These are phyloP conservation scores for Boletus sensibilis DNA, from an alignment of 768 basidiomycete species.

Conservation along the genomic window DNA sequence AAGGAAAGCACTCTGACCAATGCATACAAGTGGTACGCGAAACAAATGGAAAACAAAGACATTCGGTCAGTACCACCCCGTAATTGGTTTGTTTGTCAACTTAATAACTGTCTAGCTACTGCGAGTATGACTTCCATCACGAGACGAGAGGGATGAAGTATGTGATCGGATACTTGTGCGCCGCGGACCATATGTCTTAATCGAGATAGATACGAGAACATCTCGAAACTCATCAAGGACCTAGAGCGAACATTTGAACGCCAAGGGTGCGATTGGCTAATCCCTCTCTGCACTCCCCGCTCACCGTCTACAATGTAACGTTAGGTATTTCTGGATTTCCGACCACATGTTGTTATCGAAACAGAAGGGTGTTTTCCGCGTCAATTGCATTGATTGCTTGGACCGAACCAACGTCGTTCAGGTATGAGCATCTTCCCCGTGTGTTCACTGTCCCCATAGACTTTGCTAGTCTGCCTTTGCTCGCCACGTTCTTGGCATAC, in stretches of 20 bases:
- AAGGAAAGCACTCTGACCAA: constrained; percentile 80
- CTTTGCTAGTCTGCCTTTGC: constrained; percentile 81
- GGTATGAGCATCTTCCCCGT: constrained; percentile 38
- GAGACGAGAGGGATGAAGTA: constrained; percentile 96
- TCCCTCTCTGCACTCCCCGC: background rate
- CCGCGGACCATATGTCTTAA: background rate
- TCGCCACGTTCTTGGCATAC: constrained; percentile 72
- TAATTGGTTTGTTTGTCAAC: background rate
- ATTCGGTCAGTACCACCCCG: constrained; percentile 46
- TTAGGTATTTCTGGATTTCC: constrained; percentile 81
- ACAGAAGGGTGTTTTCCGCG: constrained; percentile 84
- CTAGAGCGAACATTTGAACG: constrained; percentile 73
- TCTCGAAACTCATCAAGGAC: constrained; percentile 68
- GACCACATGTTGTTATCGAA: constrained; percentile 66
- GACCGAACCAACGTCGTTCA: constrained; percentile 95
- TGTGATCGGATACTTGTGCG: constrained; percentile 21
- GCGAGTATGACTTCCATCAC: constrained; percentile 88
- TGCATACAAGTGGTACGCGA: constrained; percentile 71
- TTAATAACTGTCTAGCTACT: constrained; percentile 48
- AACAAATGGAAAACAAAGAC: constrained; percentile 54
- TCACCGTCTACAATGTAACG: background rate
- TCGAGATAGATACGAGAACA: constrained; percentile 76
- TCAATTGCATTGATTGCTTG: constrained; percentile 95
- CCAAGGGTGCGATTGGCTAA: constrained; percentile 59
- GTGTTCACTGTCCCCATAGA: constrained; percentile 5